Percentiles rank a stretch among this genome's conserved stretches.
Evolutionary conservation across 352 stramenopile genomes (phyloP).

Genomic region (Phytophthora lateralis): DNA sequence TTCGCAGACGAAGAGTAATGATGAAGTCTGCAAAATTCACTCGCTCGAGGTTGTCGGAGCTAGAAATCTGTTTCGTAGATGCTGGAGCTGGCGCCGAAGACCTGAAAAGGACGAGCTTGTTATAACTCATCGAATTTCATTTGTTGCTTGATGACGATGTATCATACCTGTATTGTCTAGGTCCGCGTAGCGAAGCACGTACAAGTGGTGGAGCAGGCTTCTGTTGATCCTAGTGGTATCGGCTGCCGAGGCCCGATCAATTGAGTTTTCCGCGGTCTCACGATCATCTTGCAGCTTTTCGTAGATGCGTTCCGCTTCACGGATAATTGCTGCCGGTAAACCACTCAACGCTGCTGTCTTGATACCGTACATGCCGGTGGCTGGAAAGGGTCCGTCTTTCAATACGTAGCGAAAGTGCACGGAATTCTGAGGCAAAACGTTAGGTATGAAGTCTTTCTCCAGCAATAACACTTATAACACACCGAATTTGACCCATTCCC

Average conservation of each 20-base stretch:
- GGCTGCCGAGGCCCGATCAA: constrained; percentile 7
- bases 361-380: constrained; percentile 80
- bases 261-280: constrained; percentile 23
- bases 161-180: constrained; percentile 59
- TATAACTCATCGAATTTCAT: not conserved
- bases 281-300: constrained; percentile 30
- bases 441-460: not conserved
- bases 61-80: constrained; percentile 66
- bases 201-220: constrained; percentile 76
- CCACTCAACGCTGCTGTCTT: constrained; percentile 78
- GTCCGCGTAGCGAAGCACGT: constrained; percentile 66
- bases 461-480: constrained; percentile 1
- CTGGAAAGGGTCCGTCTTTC: constrained; percentile 66
- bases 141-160: not conserved
- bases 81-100: constrained; percentile 67
- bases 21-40: constrained; percentile 6
- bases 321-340: constrained; percentile 63
- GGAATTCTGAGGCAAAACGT: constrained; percentile 42
- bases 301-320: constrained; percentile 60
- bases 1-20: constrained; percentile 31
- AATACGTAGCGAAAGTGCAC: constrained; percentile 68
- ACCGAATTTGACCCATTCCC: constrained; percentile 51
- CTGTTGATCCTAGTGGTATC: constrained; percentile 36
- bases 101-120: constrained; percentile 30
- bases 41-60: constrained; percentile 17